These are phyloP conservation scores for Draba incana DNA, from an alignment of 345 rosid species.

Conservation along the genomic window DNA sequence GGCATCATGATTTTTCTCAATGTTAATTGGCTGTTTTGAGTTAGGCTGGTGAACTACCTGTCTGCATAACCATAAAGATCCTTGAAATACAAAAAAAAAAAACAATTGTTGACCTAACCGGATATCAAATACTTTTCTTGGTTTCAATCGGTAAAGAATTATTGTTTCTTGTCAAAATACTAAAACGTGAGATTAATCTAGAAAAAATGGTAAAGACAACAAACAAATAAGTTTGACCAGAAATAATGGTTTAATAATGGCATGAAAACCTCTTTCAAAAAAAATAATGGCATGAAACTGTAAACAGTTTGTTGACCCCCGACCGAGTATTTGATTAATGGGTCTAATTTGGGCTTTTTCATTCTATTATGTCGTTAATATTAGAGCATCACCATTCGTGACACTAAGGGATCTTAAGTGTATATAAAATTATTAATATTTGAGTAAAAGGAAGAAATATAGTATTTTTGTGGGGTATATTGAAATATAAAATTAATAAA, in stretches of 20 bases:
- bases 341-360: background rate
- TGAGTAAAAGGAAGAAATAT: too few species aligned
- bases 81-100: constrained; percentile 3
- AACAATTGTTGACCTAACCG: background rate
- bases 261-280: too few species aligned
- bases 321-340: background rate
- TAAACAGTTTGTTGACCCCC: too few species aligned
- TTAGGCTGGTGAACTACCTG: constrained; percentile 27
- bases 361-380: too few species aligned
- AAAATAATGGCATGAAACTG: too few species aligned
- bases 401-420: too few species aligned
- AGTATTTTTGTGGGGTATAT: too few species aligned
- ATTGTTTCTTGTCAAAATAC: background rate
- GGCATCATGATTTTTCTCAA: constrained; percentile 25
- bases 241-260: background rate
- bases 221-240: constrained; percentile 12
- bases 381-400: too few species aligned
- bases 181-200: background rate
- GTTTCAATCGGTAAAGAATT: background rate
- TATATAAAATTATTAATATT: too few species aligned
- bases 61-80: background rate
- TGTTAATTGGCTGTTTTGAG: constrained; percentile 6
- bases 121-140: background rate
- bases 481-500: too few species aligned
- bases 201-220: background rate